phyloP scores from a whole-genome alignment of 257 asterid genomes.

The Fraxinus quadrangulata region DNA sequence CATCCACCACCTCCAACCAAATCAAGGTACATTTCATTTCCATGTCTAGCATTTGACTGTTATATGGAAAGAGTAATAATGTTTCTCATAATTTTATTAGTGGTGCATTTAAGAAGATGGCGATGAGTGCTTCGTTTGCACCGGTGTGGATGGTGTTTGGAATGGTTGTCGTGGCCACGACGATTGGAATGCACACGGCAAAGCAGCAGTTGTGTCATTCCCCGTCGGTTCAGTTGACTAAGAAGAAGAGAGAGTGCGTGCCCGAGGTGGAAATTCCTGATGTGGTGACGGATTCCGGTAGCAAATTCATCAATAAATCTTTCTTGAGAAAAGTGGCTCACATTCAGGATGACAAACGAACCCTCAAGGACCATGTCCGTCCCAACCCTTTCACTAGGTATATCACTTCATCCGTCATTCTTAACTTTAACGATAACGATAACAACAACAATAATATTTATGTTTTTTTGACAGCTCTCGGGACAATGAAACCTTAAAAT shows the following conservation, averaged over 20 bases:
- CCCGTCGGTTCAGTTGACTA: slow-evolving; percentile 49
- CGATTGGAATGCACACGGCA: slow-evolving; percentile 42
- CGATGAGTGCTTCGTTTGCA: slow-evolving; percentile 19
- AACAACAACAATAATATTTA: not conserved
- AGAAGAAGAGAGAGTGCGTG: slow-evolving; percentile 40
- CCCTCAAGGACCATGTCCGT: not conserved
- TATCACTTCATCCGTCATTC: not conserved
- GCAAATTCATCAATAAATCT: slow-evolving; percentile 40
- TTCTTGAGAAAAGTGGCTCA: slow-evolving; percentile 51
- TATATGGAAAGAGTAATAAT: not conserved
- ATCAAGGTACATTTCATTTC: not conserved
- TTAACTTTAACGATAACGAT: not conserved
- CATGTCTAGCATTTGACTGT: not conserved
- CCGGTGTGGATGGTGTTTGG: slow-evolving; percentile 34
- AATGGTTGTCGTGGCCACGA: slow-evolving; percentile 30
- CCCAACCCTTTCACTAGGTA: slow-evolving; percentile 30
- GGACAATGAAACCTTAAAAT: slow-evolving; percentile 26
- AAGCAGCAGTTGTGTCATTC: slow-evolving; percentile 43
- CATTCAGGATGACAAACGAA: slow-evolving; percentile 39
- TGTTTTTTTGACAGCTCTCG: slow-evolving; percentile 22
- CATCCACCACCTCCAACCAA: not conserved
- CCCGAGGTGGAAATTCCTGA: slow-evolving; percentile 52
- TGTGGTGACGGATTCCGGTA: slow-evolving; percentile 19
- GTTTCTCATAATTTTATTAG: not conserved
- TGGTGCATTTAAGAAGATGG: not conserved